Evolutionary conservation across 805 yeast genomes (phyloP), one percentile per base, ranked within the genome.

Genomic region (Suhomyces prunicola): DNA sequence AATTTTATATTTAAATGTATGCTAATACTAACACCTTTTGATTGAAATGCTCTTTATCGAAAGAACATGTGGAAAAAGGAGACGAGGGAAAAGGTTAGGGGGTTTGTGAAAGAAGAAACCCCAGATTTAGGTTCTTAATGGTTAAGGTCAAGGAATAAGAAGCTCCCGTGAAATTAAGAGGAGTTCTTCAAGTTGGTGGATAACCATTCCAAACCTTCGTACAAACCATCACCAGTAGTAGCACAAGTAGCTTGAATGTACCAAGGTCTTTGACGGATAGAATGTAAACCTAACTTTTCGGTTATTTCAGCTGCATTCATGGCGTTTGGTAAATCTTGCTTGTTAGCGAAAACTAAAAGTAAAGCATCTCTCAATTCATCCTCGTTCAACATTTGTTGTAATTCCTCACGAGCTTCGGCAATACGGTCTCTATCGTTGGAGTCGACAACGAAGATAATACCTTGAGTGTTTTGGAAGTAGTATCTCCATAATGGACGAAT

Each of bases 221-320:
- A 69, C 56, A 69, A 66, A 44, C 72, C 72, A 57, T 68, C 72
- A 56, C 72, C 99, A 58, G 98, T 89, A 63, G 97, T 93, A 64
- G 99, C 99, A 81, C 98, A 92, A 60, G 98, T 90, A 63, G 99
- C 90, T 81, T 93, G 97, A 73, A 94, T 93, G 80, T 88, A 93
- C 99, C 99, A 94, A 69, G 97, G 97, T 80, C 98, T 90, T 81
- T 92, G 97, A 82, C 97, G 88, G 74, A 94, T 87, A 52, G 97
- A 90, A 76, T 92, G 76, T 63, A 72, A 71, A 49, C 76, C 76
- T 61, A 72, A 70, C 65, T 72, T 72, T 60, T 72, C 77, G 50
- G 76, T 72, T 57, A 72, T 71, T 60, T 72, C 77, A 44, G 76
- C 75, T 41, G 76, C 77, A 62, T 70, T 72, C 76, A 72, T 72